phyloP scores from a whole-genome alignment of 1,284 basidiomycete species.

The Kwoniella shivajii region DNA sequence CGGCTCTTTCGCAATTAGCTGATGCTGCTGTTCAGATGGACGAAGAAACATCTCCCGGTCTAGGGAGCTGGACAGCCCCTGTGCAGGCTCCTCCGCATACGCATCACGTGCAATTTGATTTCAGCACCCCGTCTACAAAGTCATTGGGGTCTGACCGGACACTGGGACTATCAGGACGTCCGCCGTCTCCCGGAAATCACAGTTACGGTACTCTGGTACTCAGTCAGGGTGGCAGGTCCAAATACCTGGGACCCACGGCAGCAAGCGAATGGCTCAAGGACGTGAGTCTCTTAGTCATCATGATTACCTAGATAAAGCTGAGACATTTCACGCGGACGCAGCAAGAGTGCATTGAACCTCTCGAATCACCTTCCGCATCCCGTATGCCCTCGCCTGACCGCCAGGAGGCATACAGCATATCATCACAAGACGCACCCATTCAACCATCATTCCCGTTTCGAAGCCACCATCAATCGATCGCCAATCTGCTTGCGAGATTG shows the following conservation, averaged over 20 bases:
- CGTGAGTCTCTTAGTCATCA: no score
- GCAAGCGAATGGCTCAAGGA: slow-evolving; percentile 47
- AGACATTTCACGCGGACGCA: no score
- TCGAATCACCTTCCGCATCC: slow-evolving; percentile 8
- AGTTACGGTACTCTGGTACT: slow-evolving; percentile 43
- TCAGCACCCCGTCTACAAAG: background rate
- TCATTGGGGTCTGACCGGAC: background rate
- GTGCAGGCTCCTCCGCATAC: background rate
- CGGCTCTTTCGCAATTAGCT: background rate
- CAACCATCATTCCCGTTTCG: slow-evolving; percentile 11
- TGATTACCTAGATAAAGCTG: no score
- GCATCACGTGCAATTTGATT: background rate
- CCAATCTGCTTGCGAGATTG: slow-evolving; percentile 18
- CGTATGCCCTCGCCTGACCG: slow-evolving; percentile 6
- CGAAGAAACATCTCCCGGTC: background rate
- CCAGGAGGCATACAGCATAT: background rate
- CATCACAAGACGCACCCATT: background rate
- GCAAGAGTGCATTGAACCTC: background rate
- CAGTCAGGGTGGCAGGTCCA: slow-evolving; percentile 30
- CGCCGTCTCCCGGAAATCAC: slow-evolving; percentile 12
- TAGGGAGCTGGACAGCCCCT: background rate
- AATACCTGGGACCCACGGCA: slow-evolving; percentile 42
- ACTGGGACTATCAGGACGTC: slow-evolving; percentile 16
- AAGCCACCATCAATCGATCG: slow-evolving; percentile 3
- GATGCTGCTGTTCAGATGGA: background rate